Conservation (phyloP, 176 grass and related monocot genomes). For the Rhynchospora tenuis region DNA sequence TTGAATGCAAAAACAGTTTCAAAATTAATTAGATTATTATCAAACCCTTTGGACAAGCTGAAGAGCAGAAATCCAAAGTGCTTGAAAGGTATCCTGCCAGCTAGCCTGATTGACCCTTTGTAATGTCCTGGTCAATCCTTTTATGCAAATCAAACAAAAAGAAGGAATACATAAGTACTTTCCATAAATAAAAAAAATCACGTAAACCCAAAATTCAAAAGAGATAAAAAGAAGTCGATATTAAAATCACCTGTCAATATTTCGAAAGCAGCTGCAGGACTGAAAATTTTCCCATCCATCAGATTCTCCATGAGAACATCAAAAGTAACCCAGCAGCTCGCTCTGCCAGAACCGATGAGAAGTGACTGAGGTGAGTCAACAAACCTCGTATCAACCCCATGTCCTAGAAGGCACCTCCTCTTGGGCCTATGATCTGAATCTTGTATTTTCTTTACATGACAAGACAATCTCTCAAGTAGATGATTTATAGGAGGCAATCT, state of each 20-base stretch:
- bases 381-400: constrained; percentile 30
- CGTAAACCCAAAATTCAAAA: background rate
- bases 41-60: constrained; percentile 54
- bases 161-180: background rate
- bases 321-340: constrained; percentile 56
- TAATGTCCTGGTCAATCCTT: constrained; percentile 55
- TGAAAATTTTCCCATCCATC: constrained; percentile 53
- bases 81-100: constrained; percentile 72
- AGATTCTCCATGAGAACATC: constrained; percentile 73
- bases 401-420: constrained; percentile 34
- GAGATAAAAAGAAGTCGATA: background rate
- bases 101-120: constrained; percentile 56
- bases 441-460: constrained; percentile 39
- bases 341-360: constrained; percentile 34
- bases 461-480: constrained; percentile 35
- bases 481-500: constrained; percentile 11
- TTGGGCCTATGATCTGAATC: constrained; percentile 20
- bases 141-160: constrained; percentile 7
- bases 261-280: constrained; percentile 50
- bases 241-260: constrained; percentile 44
- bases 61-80: constrained; percentile 68
- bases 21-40: constrained; percentile 12
- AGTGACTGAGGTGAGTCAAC: constrained; percentile 32
- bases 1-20: too few species aligned
- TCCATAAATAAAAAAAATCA: background rate